Conservation (phyloP, 148 eudicot genomes). For the Rhododendron henanense region DNA sequence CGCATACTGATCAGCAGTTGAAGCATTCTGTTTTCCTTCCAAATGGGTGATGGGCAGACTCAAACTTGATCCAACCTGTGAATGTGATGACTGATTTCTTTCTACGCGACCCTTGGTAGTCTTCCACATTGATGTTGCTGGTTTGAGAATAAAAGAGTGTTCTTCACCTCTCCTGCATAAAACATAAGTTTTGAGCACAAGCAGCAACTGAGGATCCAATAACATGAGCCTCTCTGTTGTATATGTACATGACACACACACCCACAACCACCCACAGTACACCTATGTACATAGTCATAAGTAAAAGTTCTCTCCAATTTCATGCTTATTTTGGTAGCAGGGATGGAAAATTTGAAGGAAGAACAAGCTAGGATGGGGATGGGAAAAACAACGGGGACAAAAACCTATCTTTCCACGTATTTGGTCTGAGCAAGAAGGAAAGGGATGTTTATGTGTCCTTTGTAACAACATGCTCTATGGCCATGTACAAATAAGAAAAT, state of each 20-base stretch:
- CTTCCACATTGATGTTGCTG: conserved; percentile 58
- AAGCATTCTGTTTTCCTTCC: conserved; percentile 38
- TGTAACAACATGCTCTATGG: not conserved
- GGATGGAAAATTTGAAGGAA: not conserved
- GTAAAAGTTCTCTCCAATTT: not conserved
- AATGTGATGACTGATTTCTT: conserved; percentile 28
- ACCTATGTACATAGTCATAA: not conserved
- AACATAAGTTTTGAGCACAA: conserved; percentile 9
- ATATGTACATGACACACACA: not conserved
- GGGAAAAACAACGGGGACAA: not conserved
- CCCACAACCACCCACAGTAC: not conserved
- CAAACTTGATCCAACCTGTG: conserved; percentile 43
- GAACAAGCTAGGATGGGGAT: not conserved
- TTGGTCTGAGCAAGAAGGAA: not conserved
- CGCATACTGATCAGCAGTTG: conserved; percentile 64
- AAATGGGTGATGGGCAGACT: conserved; percentile 32
- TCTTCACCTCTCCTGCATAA: conserved; percentile 94
- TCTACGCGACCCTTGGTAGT: conserved; percentile 33
- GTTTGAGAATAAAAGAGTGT: conserved; percentile 94
- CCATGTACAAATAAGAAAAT: not conserved
- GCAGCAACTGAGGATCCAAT: conserved; percentile 1
- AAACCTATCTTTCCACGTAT: not conserved
- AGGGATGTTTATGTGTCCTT: not conserved
- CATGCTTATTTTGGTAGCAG: not conserved
- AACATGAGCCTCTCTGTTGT: not conserved